Base-by-base conservation (phyloP, 768 basidiomycete genomes). In the Boletus insuetus region DNA sequence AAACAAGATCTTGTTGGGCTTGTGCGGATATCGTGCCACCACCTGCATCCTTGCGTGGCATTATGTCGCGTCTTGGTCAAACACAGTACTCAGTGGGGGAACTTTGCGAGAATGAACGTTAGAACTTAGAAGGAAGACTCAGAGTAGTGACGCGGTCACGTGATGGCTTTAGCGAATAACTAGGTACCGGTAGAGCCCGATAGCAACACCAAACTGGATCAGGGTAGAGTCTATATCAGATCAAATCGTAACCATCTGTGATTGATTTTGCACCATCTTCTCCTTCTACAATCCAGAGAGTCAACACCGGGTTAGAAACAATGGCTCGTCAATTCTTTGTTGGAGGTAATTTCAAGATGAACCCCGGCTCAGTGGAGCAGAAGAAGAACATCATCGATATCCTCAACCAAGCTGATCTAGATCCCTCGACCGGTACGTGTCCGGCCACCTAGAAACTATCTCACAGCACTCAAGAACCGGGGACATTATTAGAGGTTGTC, bases 331-430 rank as follows among this genome's bases (percentile, higher is more conserved):
- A 84, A 72, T 96, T 95, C 78, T 95, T 97, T 69, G 94, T 91
- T 64, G 96, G 96, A 59, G 92, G 94, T 31, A 98, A 98, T 82
- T 98, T 96, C 84, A 99, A 98, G 80, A 87, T 98, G 87, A 96
- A 98, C 78, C 90, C 90, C 29, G 77, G 77, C 55, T 82, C 85
- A 37, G 77, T 77, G 59, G 79, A 79, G 59, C 79, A 84, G 62
- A 87, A 89, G 72, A 75, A 75, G 60, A 74, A 76, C 42, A 82
- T 99, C 66, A 74, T 91, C 63, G 73, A 82, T 49, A 68, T 77
- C 46, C 75, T 99, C 51, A 97, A 97, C 77, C 73, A 83, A 4
- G 92, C 93, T 49, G 76, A 83, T 48, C 74, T 98, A 49, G 91
- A 96, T 70, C 76, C 83, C 22, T 69, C 79, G 37, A 86, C 88